Conservation (phyloP, 2,329 filamentous ascomycete species). For the Cladosporium sp. region DNA sequence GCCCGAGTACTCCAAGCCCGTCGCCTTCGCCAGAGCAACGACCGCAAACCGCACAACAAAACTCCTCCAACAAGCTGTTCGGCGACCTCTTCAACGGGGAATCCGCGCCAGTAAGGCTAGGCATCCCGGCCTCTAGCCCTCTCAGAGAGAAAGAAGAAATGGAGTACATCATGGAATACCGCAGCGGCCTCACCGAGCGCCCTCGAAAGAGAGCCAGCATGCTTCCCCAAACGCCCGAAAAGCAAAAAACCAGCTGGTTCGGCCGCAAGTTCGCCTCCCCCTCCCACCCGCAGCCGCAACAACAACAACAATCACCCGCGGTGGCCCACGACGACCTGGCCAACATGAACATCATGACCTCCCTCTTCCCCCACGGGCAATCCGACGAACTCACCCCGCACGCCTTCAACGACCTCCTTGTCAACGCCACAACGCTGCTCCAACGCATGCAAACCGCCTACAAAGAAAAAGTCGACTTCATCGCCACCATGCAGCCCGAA, state of each 20-base stretch:
- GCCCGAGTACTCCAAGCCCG: constrained; percentile 15
- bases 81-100: constrained; percentile 32
- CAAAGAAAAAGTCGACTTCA: constrained; percentile 46
- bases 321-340: constrained; percentile 46
- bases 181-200: constrained; percentile 29
- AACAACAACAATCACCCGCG: constrained; percentile 13
- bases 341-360: constrained; percentile 50
- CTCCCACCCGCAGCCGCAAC: not conserved
- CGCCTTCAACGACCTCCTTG: constrained; percentile 54
- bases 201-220: constrained; percentile 18
- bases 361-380: constrained; percentile 51
- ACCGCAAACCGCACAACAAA: constrained; percentile 1
- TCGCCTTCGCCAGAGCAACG: constrained; percentile 11
- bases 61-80: constrained; percentile 21
- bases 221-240: constrained; percentile 8
- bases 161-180: constrained; percentile 35
- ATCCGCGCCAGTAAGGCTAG: constrained; percentile 31
- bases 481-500: constrained; percentile 51
- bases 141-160: constrained; percentile 27
- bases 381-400: constrained; percentile 48
- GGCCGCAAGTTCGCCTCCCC: constrained; percentile 22
- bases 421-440: constrained; percentile 53
- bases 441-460: constrained; percentile 55
- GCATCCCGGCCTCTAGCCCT: constrained; percentile 25
- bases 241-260: constrained; percentile 30